phyloP scores from a whole-genome alignment of 2,329 filamentous ascomycete genomes.

The Aphanoascus verrucosus region DNA sequence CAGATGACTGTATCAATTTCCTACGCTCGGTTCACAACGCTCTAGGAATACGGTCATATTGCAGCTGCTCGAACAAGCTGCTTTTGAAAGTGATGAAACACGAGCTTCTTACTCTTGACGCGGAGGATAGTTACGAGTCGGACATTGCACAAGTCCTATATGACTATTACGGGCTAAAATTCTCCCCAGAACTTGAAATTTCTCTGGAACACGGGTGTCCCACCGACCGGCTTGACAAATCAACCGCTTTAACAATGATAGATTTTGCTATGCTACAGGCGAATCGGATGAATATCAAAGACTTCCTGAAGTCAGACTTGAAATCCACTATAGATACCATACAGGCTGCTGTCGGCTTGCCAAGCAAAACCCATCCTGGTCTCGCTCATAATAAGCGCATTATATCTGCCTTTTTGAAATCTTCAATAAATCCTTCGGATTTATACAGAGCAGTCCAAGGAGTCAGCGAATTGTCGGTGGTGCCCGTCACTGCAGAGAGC shows the following conservation, averaged over 20 bases:
- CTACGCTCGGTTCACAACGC: slow-evolving; percentile 73
- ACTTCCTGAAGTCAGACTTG: slow-evolving; percentile 81
- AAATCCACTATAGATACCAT: slow-evolving; percentile 87
- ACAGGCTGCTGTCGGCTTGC: slow-evolving; percentile 67
- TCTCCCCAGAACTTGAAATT: slow-evolving; percentile 55
- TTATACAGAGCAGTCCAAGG: slow-evolving; percentile 75
- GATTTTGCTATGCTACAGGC: slow-evolving; percentile 75
- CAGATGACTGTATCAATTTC: slow-evolving; percentile 66
- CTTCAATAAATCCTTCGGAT: slow-evolving; percentile 68
- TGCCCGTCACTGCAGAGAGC: slow-evolving; percentile 59
- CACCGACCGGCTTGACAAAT: slow-evolving; percentile 64
- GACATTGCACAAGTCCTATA: slow-evolving; percentile 78
- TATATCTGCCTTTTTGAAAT: slow-evolving; percentile 69
- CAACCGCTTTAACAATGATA: slow-evolving; percentile 68
- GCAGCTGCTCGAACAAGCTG: slow-evolving; percentile 72
- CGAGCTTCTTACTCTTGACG: slow-evolving; percentile 66
- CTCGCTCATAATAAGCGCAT: slow-evolving; percentile 81
- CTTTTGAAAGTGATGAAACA: slow-evolving; percentile 83
- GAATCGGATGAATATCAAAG: slow-evolving; percentile 75
- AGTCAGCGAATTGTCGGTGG: slow-evolving; percentile 60
- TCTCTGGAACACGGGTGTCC: slow-evolving; percentile 71
- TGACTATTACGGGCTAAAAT: slow-evolving; percentile 71
- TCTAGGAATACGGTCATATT: slow-evolving; percentile 72
- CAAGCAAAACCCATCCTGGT: slow-evolving; percentile 64
- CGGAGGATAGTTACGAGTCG: slow-evolving; percentile 71